Conservation (phyloP, 805 yeast species). For the Metschnikowia lunata region DNA sequence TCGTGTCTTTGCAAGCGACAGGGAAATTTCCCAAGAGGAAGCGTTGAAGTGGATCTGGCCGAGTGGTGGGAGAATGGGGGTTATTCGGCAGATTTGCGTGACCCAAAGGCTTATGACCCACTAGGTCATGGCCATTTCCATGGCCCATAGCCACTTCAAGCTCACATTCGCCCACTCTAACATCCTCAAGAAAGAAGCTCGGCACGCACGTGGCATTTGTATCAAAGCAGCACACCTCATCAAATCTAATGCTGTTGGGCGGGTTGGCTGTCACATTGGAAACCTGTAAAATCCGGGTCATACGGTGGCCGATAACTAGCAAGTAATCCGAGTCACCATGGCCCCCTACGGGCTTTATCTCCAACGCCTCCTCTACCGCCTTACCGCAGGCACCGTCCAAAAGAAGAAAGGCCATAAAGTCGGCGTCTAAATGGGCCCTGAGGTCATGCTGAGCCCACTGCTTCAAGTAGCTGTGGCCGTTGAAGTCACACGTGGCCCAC, state of each 20-base stretch:
- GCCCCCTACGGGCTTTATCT: neutral
- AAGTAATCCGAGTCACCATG: slow-evolving; percentile 20
- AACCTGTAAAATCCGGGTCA: slow-evolving; percentile 42
- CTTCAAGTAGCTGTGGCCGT: slow-evolving; percentile 52
- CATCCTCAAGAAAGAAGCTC: neutral
- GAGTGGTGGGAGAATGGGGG: neutral
- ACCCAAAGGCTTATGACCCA: too few relatives aligned
- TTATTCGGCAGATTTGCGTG: too few relatives aligned
- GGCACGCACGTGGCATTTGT: slow-evolving; percentile 11
- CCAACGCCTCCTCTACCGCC: neutral
- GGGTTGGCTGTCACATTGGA: slow-evolving; percentile 50
- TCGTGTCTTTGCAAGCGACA: slow-evolving; percentile 2
- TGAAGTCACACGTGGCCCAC: slow-evolving; percentile 65
- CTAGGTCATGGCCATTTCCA: neutral
- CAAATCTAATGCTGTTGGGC: slow-evolving; percentile 48
- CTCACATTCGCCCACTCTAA: neutral
- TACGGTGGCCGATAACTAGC: slow-evolving; percentile 36
- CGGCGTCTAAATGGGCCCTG: slow-evolving; percentile 5
- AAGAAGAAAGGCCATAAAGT: slow-evolving; percentile 5
- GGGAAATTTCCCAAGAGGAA: slow-evolving; percentile 1
- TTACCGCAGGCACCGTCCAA: slow-evolving; percentile 1
- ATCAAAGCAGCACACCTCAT: slow-evolving; percentile 24
- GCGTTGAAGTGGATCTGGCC: neutral
- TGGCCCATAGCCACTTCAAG: neutral
- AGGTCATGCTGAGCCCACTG: slow-evolving; percentile 50